Evolutionary conservation across 2,329 filamentous ascomycete species (phyloP).

Genomic region (Ceratocystis cacaofunesta): DNA sequence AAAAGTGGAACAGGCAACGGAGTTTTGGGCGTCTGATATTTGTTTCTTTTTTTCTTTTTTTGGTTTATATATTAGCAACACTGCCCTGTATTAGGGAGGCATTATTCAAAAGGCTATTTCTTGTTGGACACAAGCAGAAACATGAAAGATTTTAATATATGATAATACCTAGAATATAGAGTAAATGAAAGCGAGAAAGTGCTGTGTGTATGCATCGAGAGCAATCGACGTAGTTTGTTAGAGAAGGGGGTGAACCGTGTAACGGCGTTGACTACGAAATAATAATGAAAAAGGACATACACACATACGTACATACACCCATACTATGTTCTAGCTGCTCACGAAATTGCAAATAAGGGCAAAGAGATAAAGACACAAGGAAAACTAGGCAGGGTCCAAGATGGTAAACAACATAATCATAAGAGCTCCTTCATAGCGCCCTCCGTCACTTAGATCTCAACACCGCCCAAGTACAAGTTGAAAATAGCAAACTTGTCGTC

Average conservation of each 20-base stretch:
- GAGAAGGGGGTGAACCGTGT: too few relatives aligned
- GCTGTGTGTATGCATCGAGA: neutral
- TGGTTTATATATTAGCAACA: slow-evolving; percentile 14
- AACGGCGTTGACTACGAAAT: too few relatives aligned
- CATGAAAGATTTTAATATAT: neutral
- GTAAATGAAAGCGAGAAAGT: neutral
- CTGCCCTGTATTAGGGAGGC: slow-evolving; percentile 20
- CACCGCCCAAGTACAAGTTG: slow-evolving; percentile 1
- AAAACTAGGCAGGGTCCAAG: too few relatives aligned
- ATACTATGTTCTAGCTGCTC: too few relatives aligned
- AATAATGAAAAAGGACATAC: too few relatives aligned
- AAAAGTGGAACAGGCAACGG: neutral
- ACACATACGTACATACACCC: too few relatives aligned
- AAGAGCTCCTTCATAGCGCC: neutral
- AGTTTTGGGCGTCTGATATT: slow-evolving; percentile 2
- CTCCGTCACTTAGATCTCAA: neutral
- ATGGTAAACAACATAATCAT: neutral
- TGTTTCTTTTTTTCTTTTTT: neutral
- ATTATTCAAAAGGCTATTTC: neutral
- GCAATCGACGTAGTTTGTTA: neutral
- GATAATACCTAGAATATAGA: neutral
- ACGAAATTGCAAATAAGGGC: too few relatives aligned
- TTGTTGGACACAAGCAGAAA: neutral
- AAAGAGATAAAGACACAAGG: too few relatives aligned
- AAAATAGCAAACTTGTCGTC: neutral